Conservation (phyloP, 768 basidiomycete species). For the Lactarius sanguifluus region DNA sequence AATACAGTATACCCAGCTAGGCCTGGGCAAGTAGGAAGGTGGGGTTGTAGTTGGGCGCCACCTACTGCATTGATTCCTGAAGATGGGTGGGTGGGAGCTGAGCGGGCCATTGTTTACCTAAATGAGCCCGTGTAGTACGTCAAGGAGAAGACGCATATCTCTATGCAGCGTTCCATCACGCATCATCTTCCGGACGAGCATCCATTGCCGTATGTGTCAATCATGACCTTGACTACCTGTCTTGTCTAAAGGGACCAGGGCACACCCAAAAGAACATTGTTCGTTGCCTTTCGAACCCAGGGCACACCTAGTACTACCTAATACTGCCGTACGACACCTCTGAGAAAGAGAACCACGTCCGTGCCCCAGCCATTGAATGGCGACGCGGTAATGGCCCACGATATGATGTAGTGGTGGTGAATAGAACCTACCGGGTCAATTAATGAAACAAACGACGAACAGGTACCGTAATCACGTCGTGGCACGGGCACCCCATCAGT, state of each 20-base stretch:
- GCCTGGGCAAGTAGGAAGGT: background rate
- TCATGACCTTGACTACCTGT: background rate
- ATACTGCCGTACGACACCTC: too few relatives aligned
- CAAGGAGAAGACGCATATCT: background rate
- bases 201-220: slow-evolving; percentile 12
- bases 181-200: background rate
- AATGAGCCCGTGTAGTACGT: slow-evolving; percentile 13
- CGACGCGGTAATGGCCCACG: background rate
- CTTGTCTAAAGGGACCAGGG: background rate
- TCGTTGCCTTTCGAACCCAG: too few relatives aligned
- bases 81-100: background rate
- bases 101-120: slow-evolving; percentile 5
- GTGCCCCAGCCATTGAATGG: background rate
- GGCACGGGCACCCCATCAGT: background rate
- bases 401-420: background rate
- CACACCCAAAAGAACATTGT: background rate
- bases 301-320: too few relatives aligned
- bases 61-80: background rate
- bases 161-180: background rate
- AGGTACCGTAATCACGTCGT: background rate
- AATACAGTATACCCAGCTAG: background rate
- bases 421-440: too few relatives aligned
- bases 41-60: background rate
- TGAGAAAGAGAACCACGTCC: background rate
- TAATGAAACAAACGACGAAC: background rate